A percentile compares a stretch with the other conserved stretches of the same genome.
Evolutionary conservation across 192 early-diverging fungal genomes (phyloP).

Genomic region (Chytriomyces confervae): DNA sequence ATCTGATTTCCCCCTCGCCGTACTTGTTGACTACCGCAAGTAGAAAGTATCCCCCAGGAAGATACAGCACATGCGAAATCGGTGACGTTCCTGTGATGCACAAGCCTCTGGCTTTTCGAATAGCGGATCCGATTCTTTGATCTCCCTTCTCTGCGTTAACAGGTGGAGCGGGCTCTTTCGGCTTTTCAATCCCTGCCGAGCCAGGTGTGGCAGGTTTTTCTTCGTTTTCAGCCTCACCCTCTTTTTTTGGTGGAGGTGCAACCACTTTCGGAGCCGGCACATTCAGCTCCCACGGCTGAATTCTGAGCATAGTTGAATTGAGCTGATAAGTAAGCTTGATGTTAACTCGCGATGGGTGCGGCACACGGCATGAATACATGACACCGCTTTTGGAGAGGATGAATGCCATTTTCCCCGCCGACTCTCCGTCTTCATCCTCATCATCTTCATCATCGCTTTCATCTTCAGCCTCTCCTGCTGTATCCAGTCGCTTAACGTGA

Average conservation of each 20-base stretch:
- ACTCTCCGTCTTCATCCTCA: constrained; percentile 21
- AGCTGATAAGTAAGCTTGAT: constrained; percentile 53
- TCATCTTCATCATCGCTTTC: constrained; percentile 44
- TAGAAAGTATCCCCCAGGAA: constrained; percentile 62
- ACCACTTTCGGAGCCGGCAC: constrained; percentile 42
- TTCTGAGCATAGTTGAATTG: not conserved
- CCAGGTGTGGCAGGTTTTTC: constrained; percentile 8
- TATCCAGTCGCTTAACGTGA: constrained; percentile 36
- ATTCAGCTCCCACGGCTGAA: constrained; percentile 51
- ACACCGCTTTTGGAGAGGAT: constrained; percentile 46
- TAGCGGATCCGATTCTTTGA: constrained; percentile 42
- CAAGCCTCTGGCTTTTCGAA: constrained; percentile 53
- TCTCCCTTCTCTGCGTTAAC: constrained; percentile 24
- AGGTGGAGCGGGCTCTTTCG: not conserved
- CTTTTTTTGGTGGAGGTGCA: constrained; percentile 16
- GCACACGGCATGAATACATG: constrained; percentile 46
- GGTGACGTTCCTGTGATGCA: constrained; percentile 43
- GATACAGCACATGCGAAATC: constrained; percentile 46
- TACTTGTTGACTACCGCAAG: constrained; percentile 54
- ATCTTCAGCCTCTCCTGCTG: constrained; percentile 32
- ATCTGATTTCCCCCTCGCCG: constrained; percentile 56
- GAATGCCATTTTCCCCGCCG: constrained; percentile 44
- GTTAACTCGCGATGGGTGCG: constrained; percentile 42
- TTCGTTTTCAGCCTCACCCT: constrained; percentile 30
- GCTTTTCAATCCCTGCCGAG: not conserved